Percentiles rank a stretch among this genome's conserved stretches.
phyloP scores from a whole-genome alignment of 768 basidiomycete genomes.

The Collybia mongolica region DNA sequence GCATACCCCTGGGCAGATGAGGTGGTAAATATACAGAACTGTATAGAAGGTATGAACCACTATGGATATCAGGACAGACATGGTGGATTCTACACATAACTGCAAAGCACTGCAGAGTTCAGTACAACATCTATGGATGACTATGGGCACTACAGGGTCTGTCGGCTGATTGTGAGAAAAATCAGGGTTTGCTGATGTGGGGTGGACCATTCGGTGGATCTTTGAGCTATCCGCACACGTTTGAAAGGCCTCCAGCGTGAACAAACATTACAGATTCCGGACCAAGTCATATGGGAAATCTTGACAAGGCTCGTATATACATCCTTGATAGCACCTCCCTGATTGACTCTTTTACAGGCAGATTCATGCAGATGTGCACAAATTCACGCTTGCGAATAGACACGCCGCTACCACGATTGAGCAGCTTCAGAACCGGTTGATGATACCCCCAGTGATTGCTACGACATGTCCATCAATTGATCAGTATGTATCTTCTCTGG shows the following conservation, averaged over 20 bases:
- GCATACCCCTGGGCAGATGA: too few relatives aligned
- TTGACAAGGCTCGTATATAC: constrained; percentile 80
- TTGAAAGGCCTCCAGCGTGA: constrained; percentile 18
- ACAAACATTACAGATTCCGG: not conserved
- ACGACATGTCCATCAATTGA: constrained; percentile 94
- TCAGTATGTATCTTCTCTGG: constrained; percentile 58
- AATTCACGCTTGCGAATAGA: constrained; percentile 64
- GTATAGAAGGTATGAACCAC: too few relatives aligned
- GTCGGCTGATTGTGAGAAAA: too few relatives aligned
- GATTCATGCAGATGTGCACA: constrained; percentile 81
- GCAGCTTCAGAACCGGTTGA: constrained; percentile 78
- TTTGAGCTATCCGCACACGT: constrained; percentile 43
- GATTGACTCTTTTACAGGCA: constrained; percentile 25
- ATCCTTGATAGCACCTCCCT: not conserved
- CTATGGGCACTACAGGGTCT: too few relatives aligned
- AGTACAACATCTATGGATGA: too few relatives aligned
- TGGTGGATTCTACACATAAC: too few relatives aligned
- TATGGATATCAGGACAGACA: too few relatives aligned
- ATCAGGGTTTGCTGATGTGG: too few relatives aligned
- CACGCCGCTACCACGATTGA: constrained; percentile 65
- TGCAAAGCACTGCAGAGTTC: too few relatives aligned
- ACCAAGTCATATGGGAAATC: constrained; percentile 65
- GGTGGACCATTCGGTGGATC: constrained; percentile 75
- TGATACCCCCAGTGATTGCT: constrained; percentile 91
- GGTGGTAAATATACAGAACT: too few relatives aligned